A percentile compares a stretch with the other conserved stretches of the same genome.
Evolutionary conservation across 1,284 basidiomycete species (phyloP).

Genomic region (Pholiota adiposa): DNA sequence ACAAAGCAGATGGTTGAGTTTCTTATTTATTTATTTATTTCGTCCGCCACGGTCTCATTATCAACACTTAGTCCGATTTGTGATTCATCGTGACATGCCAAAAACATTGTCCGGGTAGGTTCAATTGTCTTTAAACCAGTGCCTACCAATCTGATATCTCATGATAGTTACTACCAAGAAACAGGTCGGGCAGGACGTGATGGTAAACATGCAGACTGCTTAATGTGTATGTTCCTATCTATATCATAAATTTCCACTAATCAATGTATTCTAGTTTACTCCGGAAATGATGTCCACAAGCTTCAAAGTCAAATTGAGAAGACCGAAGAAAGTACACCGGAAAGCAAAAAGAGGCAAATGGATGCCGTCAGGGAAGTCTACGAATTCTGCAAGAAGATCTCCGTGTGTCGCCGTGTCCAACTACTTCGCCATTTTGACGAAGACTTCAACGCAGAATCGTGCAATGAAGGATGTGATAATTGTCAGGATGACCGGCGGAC

Average conservation of each 20-base stretch:
- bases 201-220: conserved; percentile 47
- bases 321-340: conserved; percentile 34
- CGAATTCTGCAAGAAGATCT: conserved; percentile 80
- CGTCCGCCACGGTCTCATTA: not conserved
- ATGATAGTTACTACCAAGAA: conserved; percentile 51
- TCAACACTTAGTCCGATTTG: conserved; percentile 47
- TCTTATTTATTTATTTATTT: not conserved
- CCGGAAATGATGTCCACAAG: conserved; percentile 39
- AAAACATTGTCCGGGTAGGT: conserved; percentile 51
- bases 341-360: conserved; percentile 42
- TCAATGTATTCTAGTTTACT: conserved; percentile 36
- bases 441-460: conserved; percentile 60
- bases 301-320: conserved; percentile 45
- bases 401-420: conserved; percentile 87
- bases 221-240: conserved; percentile 42
- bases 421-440: conserved; percentile 80
- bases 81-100: conserved; percentile 50
- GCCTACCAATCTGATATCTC: conserved; percentile 8
- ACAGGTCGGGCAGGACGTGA: conserved; percentile 56
- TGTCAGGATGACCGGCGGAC: conserved; percentile 56
- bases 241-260: not conserved
- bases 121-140: not conserved
- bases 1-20: conserved; percentile 67
- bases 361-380: conserved; percentile 49
- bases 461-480: conserved; percentile 76